These are phyloP conservation scores for Solanum appendiculatum DNA, from an alignment of 257 asterid genomes.

Conservation along the genomic window DNA sequence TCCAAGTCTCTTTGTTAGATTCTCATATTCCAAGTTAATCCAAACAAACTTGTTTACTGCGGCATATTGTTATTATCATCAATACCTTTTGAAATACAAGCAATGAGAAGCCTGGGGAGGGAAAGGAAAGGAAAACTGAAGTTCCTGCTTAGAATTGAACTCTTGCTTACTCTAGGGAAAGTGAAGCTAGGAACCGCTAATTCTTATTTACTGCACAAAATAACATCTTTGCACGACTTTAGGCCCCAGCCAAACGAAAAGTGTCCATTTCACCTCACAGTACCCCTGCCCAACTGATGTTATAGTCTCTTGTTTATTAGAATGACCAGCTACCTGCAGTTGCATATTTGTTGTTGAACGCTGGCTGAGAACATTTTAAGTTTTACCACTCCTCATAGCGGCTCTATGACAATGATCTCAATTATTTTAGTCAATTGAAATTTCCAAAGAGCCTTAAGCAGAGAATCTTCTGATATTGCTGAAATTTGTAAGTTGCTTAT, in stretches of 20 bases:
- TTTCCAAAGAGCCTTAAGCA: not conserved
- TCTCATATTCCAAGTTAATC: not conserved
- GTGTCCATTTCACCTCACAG: not conserved
- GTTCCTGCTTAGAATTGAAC: not conserved
- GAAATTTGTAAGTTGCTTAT: not conserved
- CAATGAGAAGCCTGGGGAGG: not conserved
- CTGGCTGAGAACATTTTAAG: not conserved
- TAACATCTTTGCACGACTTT: not conserved
- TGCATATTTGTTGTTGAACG: not conserved
- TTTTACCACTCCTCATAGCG: not conserved
- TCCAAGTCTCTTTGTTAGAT: not conserved
- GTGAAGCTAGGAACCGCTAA: not conserved
- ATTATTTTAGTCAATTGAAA: not conserved
- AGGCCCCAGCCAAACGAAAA: not conserved
- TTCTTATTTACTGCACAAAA: not conserved
- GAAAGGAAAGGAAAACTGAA: not conserved
- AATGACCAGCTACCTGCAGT: not conserved
- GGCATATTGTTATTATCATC: not conserved
- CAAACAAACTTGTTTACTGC: not conserved
- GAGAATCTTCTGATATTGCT: not conserved
- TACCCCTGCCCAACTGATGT: not conserved
- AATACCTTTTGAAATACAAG: not conserved
- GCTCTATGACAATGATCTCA: not conserved
- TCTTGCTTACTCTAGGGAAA: not conserved
- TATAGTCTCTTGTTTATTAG: not conserved